A percentile compares a stretch with the other conserved stretches of the same genome.
These are phyloP conservation scores for Boletales sp. DNA, from an alignment of 768 basidiomycete species.

Conservation along the genomic window DNA sequence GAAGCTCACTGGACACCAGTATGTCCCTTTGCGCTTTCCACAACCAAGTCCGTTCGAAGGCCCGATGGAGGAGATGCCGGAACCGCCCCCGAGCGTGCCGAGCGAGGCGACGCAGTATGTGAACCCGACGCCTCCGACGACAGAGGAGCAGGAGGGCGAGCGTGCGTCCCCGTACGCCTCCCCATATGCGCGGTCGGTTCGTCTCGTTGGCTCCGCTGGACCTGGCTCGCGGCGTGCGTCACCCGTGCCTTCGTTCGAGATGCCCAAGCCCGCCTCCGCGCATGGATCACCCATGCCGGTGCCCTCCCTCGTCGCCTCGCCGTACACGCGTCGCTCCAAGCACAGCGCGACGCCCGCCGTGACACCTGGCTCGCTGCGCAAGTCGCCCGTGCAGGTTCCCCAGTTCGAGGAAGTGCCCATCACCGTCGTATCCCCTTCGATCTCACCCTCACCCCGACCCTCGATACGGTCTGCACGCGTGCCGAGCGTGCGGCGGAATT, in stretches of 20 bases:
- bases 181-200: slow-evolving; percentile 8
- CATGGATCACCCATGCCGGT: not conserved
- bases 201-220: not conserved
- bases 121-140: slow-evolving; percentile 10
- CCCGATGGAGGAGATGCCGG: slow-evolving; percentile 6
- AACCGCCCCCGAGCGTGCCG: not conserved
- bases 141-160: slow-evolving; percentile 17
- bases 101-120: slow-evolving; percentile 15
- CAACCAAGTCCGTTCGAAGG: not conserved
- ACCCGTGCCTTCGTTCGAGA: slow-evolving; percentile 1
- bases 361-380: too few relatives aligned
- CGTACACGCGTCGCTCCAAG: not conserved
- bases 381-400: too few relatives aligned
- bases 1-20: slow-evolving; percentile 22
- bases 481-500: not conserved
- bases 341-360: too few relatives aligned
- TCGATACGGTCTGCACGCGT: slow-evolving; percentile 4
- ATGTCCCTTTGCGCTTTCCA: slow-evolving; percentile 2
- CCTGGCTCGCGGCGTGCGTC: slow-evolving; percentile 3
- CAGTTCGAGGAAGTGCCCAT: not conserved
- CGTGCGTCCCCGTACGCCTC: slow-evolving; percentile 13
- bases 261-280: not conserved
- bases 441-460: slow-evolving; percentile 5
- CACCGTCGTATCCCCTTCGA: slow-evolving; percentile 17
- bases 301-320: slow-evolving; percentile 3